A percentile compares a stretch with the other conserved stretches of the same genome.
Conservation (phyloP, 208 protist species). For the Leishmania lainsoni region DNA sequence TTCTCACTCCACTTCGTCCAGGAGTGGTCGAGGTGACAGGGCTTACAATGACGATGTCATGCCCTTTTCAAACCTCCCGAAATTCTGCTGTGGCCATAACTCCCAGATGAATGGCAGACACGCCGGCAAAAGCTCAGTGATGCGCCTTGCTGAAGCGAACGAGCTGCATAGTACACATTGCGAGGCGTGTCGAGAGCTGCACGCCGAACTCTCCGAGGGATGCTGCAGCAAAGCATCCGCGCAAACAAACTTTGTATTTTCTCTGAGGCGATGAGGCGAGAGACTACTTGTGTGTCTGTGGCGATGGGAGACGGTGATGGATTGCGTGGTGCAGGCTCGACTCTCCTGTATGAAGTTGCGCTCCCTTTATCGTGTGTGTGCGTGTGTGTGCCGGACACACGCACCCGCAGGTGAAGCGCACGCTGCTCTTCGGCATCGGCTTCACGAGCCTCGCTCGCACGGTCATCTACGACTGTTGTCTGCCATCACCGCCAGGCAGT, state of each 20-base stretch:
- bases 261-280: neutral
- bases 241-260: neutral
- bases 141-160: neutral
- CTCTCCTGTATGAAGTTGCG: neutral
- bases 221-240: constrained; percentile 10
- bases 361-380: neutral
- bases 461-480: neutral
- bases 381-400: neutral
- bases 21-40: neutral
- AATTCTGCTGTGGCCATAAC: neutral
- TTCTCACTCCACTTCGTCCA: neutral
- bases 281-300: neutral
- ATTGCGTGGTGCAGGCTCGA: neutral
- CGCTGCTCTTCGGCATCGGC: neutral
- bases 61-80: neutral
- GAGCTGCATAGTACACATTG: neutral
- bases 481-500: no score
- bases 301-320: neutral
- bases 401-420: neutral
- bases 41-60: neutral
- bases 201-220: constrained; percentile 3
- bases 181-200: constrained; percentile 21
- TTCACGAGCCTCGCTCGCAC: neutral
- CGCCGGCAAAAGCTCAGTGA: neutral
- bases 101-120: neutral